A percentile compares a stretch with the other conserved stretches of the same genome.
These are phyloP conservation scores for Ploettnerulaceae sp. DNA, from an alignment of 2,329 filamentous ascomycete species.

Conservation along the genomic window DNA sequence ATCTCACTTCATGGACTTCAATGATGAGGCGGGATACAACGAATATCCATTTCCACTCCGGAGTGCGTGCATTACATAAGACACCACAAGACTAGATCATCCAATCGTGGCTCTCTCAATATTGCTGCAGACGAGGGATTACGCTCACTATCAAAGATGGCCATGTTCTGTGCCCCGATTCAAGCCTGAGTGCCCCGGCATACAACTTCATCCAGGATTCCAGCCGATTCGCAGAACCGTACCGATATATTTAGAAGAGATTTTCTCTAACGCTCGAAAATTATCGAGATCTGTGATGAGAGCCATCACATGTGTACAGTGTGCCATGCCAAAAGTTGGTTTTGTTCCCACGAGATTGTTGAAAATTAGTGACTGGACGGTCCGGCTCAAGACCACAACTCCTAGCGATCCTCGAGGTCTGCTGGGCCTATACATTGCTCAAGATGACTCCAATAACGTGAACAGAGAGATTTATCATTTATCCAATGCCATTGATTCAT, in stretches of 20 bases:
- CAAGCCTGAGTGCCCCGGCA: background rate
- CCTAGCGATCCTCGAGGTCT: too few relatives aligned
- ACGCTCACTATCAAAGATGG: too few relatives aligned
- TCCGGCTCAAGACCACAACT: background rate
- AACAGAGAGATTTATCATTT: background rate
- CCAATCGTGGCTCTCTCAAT: background rate
- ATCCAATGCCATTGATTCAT: slow-evolving; percentile 1
- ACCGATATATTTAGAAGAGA: background rate
- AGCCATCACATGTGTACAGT: background rate
- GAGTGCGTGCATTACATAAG: background rate
- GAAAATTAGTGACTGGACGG: background rate
- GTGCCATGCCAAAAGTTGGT: background rate
- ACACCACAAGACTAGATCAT: background rate
- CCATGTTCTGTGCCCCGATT: background rate
- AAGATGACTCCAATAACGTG: background rate
- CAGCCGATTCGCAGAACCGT: background rate
- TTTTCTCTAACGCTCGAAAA: background rate
- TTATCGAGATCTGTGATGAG: background rate
- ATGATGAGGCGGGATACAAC: background rate
- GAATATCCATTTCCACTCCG: background rate
- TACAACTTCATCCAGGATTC: background rate
- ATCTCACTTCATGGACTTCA: background rate
- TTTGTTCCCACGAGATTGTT: background rate
- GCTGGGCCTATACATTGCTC: background rate
- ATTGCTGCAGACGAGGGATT: background rate